Conservation (phyloP, 805 yeast species). For the Kodamaea hsintzibuensis region DNA sequence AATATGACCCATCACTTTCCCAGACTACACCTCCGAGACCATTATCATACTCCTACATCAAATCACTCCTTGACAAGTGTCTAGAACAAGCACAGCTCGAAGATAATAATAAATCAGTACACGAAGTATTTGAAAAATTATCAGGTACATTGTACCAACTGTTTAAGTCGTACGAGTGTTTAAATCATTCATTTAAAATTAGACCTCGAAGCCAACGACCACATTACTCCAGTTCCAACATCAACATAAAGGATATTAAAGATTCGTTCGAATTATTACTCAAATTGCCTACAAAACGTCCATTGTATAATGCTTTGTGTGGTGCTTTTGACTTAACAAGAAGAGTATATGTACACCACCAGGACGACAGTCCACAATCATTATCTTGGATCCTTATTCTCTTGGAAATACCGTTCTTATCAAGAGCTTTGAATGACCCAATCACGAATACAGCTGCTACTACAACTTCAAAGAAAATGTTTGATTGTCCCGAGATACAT, state of each 20-base stretch:
- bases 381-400: slow-evolving; percentile 64
- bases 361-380: slow-evolving; percentile 43
- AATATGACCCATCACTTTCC: slow-evolving; percentile 19
- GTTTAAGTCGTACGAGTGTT: slow-evolving; percentile 47
- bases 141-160: slow-evolving; percentile 46
- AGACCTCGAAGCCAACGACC: slow-evolving; percentile 25
- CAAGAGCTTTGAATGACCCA: slow-evolving; percentile 41
- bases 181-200: slow-evolving; percentile 58
- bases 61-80: slow-evolving; percentile 36
- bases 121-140: slow-evolving; percentile 48
- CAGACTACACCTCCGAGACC: slow-evolving; percentile 5
- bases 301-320: slow-evolving; percentile 54
- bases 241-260: slow-evolving; percentile 50
- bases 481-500: slow-evolving; percentile 52
- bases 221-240: slow-evolving; percentile 47
- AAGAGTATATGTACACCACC: slow-evolving; percentile 40
- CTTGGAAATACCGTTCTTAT: slow-evolving; percentile 66
- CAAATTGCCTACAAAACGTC: slow-evolving; percentile 59
- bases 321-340: slow-evolving; percentile 55
- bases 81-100: slow-evolving; percentile 15
- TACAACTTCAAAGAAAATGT: slow-evolving; percentile 8
- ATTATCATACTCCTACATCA: slow-evolving; percentile 34
- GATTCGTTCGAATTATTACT: slow-evolving; percentile 47
- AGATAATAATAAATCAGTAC: slow-evolving; percentile 21
- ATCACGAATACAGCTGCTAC: neutral